These are phyloP conservation scores for Phanerochaete carnosa DNA, from an alignment of 768 basidiomycete genomes.

Conservation along the genomic window DNA sequence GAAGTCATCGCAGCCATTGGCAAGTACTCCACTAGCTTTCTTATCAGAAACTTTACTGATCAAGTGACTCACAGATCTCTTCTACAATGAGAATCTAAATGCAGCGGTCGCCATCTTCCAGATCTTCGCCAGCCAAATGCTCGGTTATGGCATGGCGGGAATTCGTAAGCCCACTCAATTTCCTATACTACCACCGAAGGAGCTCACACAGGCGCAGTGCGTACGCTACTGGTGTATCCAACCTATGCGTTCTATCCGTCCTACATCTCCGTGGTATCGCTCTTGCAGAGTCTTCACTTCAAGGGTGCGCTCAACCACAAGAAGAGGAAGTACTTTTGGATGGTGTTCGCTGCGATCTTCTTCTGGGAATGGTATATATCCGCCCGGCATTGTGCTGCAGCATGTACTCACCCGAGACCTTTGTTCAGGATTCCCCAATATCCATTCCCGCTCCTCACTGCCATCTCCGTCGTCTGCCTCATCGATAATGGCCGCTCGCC, in stretches of 20 bases:
- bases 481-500: constrained; percentile 42
- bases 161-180: constrained; percentile 18
- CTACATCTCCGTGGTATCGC: constrained; percentile 49
- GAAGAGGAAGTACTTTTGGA: constrained; percentile 53
- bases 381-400: no score
- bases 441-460: no score
- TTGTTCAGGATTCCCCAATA: no score
- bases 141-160: constrained; percentile 30
- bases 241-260: constrained; percentile 44
- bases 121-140: constrained; percentile 47
- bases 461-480: no score
- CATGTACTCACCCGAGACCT: no score
- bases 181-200: neutral
- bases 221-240: constrained; percentile 38
- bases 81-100: constrained; percentile 48
- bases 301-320: no score
- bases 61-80: constrained; percentile 37
- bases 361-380: neutral
- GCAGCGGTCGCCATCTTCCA: constrained; percentile 54
- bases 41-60: neutral
- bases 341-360: constrained; percentile 31
- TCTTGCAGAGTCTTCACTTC: no score
- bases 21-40: constrained; percentile 14
- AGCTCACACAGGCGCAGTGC: constrained; percentile 29
- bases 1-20: constrained; percentile 58